Conservation (phyloP, 2,329 filamentous ascomycete species). For the Scedosporium dehoogii region DNA sequence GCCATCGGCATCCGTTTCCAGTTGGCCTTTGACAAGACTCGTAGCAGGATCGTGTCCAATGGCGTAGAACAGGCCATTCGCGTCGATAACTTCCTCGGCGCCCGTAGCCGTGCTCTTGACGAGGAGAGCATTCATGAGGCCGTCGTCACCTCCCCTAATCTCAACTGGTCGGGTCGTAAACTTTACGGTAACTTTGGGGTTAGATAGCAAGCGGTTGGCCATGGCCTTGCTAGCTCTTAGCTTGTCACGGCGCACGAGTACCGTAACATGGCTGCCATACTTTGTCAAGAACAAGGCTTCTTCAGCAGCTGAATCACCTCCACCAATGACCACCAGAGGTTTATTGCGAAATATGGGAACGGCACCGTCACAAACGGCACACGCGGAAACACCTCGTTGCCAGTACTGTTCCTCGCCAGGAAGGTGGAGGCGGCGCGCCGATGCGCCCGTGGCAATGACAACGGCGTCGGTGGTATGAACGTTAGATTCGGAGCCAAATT, state of each 20-base stretch:
- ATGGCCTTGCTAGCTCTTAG: constrained; percentile 87
- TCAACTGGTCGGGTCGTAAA: constrained; percentile 77
- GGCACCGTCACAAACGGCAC: constrained; percentile 93
- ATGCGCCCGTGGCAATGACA: constrained; percentile 92
- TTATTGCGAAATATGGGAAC: constrained; percentile 97
- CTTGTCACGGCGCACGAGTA: constrained; percentile 79
- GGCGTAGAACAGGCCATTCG: constrained; percentile 93
- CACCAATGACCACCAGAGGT: constrained; percentile 89
- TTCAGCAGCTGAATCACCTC: constrained; percentile 92
- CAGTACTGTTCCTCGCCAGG: constrained; percentile 91
- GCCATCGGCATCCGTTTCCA: constrained; percentile 80
- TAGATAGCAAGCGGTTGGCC: constrained; percentile 68
- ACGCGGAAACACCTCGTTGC: constrained; percentile 94
- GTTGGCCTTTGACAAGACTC: constrained; percentile 76
- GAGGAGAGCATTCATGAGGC: constrained; percentile 79
- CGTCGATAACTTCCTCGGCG: constrained; percentile 71
- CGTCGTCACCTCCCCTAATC: constrained; percentile 75
- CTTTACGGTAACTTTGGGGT: constrained; percentile 84
- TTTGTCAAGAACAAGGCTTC: constrained; percentile 97
- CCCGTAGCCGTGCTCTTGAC: constrained; percentile 72
- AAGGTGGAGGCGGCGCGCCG: constrained; percentile 72
- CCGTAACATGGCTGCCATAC: constrained; percentile 90
- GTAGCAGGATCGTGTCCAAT: constrained; percentile 95
- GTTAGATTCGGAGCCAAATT: constrained; percentile 71
- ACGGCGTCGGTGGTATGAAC: constrained; percentile 83